Evolutionary conservation across 208 protist species (phyloP).

Genomic region (Leishmania turanica): DNA sequence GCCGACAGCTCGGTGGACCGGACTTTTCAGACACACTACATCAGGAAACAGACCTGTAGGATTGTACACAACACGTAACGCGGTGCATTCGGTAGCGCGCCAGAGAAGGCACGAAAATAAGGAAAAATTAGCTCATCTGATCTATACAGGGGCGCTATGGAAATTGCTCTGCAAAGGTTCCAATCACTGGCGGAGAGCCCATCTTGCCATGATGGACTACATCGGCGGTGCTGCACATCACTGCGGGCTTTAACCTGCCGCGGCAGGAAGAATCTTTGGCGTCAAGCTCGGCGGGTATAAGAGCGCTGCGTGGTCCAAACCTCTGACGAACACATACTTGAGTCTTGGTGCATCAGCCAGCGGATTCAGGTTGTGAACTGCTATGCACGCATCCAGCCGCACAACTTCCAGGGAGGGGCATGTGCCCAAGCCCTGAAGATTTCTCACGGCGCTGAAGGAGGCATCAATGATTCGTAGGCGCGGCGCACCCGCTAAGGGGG

Average conservation of each 20-base stretch:
- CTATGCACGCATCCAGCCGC: conserved; percentile 9
- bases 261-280: conserved; percentile 6
- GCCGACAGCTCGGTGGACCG: neutral
- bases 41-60: neutral
- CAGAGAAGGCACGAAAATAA: neutral
- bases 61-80: neutral
- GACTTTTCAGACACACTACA: neutral
- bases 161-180: neutral
- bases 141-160: neutral
- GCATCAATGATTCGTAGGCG: conserved; percentile 11
- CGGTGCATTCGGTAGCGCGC: neutral
- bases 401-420: conserved; percentile 13
- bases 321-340: conserved; percentile 7
- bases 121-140: neutral
- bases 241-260: neutral
- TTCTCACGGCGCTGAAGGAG: conserved; percentile 11
- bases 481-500: conserved; percentile 14
- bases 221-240: neutral
- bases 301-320: neutral
- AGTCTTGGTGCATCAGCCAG: conserved; percentile 12
- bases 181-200: neutral
- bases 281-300: conserved; percentile 1
- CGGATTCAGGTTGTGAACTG: neutral
- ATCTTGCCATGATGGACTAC: neutral
- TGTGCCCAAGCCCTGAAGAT: conserved; percentile 1